phyloP scores from a whole-genome alignment of 2,329 filamentous ascomycete species.

The Aureobasidium sp. region DNA sequence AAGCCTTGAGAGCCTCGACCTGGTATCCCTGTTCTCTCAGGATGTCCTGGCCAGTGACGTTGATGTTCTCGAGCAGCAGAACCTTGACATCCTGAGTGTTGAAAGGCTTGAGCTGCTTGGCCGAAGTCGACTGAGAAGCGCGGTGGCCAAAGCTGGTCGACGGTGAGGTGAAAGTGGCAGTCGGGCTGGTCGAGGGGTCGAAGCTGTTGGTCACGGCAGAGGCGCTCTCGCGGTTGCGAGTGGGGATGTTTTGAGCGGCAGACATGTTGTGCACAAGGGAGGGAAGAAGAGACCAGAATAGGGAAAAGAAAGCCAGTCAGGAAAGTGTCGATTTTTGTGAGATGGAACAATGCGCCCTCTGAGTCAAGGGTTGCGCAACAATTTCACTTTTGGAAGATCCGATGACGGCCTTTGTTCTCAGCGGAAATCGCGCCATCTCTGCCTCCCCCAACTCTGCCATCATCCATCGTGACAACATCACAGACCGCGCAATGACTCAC shows the following conservation, averaged over 20 bases:
- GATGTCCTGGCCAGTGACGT: conserved; percentile 79
- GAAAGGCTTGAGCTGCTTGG: conserved; percentile 89
- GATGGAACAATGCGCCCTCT: conserved; percentile 1
- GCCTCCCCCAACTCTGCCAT: background rate
- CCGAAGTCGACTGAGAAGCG: conserved; percentile 37
- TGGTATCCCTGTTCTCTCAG: conserved; percentile 85
- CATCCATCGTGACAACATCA: background rate
- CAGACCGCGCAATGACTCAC: background rate
- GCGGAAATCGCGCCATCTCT: background rate
- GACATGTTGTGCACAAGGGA: conserved; percentile 23
- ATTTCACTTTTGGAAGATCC: background rate
- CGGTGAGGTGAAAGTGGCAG: conserved; percentile 66
- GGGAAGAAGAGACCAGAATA: background rate
- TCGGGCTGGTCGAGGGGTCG: conserved; percentile 43
- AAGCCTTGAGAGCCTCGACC: conserved; percentile 84
- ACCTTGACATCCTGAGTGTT: conserved; percentile 96
- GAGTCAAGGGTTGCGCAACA: conserved; percentile 2
- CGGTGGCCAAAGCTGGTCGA: conserved; percentile 48
- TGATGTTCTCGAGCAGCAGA: conserved; percentile 90
- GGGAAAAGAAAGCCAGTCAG: background rate
- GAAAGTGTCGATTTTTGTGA: background rate
- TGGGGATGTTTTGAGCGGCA: conserved; percentile 29
- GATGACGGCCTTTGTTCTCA: background rate
- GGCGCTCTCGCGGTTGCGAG: conserved; percentile 23
- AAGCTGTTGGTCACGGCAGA: conserved; percentile 33